Percentiles rank a stretch among this genome's conserved stretches.
phyloP scores from a whole-genome alignment of 345 rosid species.

The Murraya koenigii region DNA sequence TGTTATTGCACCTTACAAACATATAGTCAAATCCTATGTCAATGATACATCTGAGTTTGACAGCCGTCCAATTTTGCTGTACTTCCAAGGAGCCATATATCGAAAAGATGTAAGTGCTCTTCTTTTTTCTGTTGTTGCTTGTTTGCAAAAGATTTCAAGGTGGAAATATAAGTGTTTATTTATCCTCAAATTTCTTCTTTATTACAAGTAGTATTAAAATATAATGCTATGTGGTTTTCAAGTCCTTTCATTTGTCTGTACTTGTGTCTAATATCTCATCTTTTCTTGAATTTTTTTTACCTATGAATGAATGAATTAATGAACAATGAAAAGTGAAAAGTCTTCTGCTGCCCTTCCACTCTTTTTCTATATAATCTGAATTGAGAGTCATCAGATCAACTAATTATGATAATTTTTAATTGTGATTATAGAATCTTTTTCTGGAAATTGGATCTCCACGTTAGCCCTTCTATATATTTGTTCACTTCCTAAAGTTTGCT shows the following conservation, averaged over 20 bases:
- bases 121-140: not conserved
- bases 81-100: conserved; percentile 95
- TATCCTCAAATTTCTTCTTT: not conserved
- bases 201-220: not conserved
- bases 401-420: not conserved
- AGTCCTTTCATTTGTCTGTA: not conserved
- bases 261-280: not conserved
- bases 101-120: conserved; percentile 79
- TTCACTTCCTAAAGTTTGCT: not conserved
- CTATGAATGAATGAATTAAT: not conserved
- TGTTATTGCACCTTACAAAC: conserved; percentile 90
- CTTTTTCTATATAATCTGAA: not conserved
- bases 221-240: not conserved
- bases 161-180: not conserved
- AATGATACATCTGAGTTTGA: conserved; percentile 69
- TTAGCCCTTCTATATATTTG: not conserved
- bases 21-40: conserved; percentile 52
- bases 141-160: not conserved
- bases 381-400: not conserved
- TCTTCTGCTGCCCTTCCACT: not conserved
- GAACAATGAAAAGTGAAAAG: not conserved
- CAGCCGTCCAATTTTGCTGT: conserved; percentile 71
- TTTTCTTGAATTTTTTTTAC: not conserved
- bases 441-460: not conserved
- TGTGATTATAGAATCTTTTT: not conserved